Base-by-base conservation (phyloP, 1,284 basidiomycete species). In the Kwoniella shivajii region DNA sequence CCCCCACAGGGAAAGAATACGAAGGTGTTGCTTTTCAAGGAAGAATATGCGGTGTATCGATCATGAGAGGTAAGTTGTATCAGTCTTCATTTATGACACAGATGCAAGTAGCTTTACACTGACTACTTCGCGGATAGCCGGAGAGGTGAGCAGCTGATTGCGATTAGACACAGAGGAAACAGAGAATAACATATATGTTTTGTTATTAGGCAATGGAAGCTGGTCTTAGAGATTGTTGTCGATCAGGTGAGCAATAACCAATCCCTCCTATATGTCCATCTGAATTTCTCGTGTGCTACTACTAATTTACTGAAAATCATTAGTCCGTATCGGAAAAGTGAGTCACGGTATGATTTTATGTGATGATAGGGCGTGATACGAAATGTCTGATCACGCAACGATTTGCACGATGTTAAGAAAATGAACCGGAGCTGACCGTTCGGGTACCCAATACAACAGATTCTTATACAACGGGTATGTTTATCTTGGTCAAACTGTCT, bases 1-100 rank as follows among this genome's bases (percentile, higher is more conserved):
- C 78, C 1, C 76, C 78, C 33, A 74, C 90, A 83, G 92, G 92
- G 39, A 84, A 86, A 48, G 82, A 82, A 7, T 96, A 93, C 72
- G 83, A 90, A 54, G 93, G 93, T 16, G 90, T 95, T 5, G 88
- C 88, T 0, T 96, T 96, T 74, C 87, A 93, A 71, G 93, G 93
- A 18, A 90, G 91, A 79, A 96, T 97, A 64, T 94, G 92, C 71
- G 92, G 92, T 16, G 92, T 96, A 26, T 92, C 90, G 2, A 96
- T 97, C 71, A 83, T 96, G 75, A 83, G 91, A 33, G 75, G 75
- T 77, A 55, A 63, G 73, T 59, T 30, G 20, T 24, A 6, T 39
- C 33, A 41, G 4, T 39, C 22, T 22, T n/a, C n/a, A n/a, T n/a
- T n/a, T n/a, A n/a, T n/a, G n/a, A n/a, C n/a, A n/a, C n/a, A n/a